These are phyloP conservation scores for Saksenaea oblongispora DNA, from an alignment of 371 early-diverging fungal species.

Conservation along the genomic window DNA sequence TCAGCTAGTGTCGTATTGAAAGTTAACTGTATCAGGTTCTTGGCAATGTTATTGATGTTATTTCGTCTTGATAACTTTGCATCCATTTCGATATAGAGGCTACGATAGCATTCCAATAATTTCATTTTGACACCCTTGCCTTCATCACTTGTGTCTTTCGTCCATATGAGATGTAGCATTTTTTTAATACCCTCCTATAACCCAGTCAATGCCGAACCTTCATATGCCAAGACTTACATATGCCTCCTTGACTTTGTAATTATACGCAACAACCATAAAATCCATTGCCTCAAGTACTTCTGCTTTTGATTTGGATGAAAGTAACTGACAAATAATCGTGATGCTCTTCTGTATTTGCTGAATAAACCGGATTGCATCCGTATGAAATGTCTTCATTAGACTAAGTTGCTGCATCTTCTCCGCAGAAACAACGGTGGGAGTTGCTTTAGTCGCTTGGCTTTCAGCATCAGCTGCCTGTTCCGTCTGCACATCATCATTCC, in stretches of 20 bases:
- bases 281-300: conserved; percentile 96
- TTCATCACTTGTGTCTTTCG: conserved; percentile 83
- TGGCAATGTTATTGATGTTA: conserved; percentile 66
- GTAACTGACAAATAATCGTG: conserved; percentile 76
- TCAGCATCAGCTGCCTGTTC: background rate
- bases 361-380: conserved; percentile 84
- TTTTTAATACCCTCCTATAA: conserved; percentile 81
- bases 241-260: conserved; percentile 82
- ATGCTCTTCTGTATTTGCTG: conserved; percentile 73
- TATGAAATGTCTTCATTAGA: conserved; percentile 76
- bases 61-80: conserved; percentile 54
- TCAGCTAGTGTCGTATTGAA: conserved; percentile 87
- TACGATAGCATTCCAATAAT: conserved; percentile 76
- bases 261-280: conserved; percentile 84
- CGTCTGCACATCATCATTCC: conserved; percentile 13
- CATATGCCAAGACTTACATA: conserved; percentile 42
- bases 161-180: conserved; percentile 97
- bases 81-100: conserved; percentile 77
- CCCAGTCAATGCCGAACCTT: background rate
- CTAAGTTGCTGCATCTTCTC: conserved; percentile 64
- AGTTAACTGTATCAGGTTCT: conserved; percentile 81
- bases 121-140: conserved; percentile 80
- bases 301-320: conserved; percentile 85
- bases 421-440: conserved; percentile 30
- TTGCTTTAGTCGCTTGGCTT: background rate